A percentile compares a stretch with the other conserved stretches of the same genome.
phyloP scores from a whole-genome alignment of 164 flowering plant genomes.

The Macadamia integrifolia region DNA sequence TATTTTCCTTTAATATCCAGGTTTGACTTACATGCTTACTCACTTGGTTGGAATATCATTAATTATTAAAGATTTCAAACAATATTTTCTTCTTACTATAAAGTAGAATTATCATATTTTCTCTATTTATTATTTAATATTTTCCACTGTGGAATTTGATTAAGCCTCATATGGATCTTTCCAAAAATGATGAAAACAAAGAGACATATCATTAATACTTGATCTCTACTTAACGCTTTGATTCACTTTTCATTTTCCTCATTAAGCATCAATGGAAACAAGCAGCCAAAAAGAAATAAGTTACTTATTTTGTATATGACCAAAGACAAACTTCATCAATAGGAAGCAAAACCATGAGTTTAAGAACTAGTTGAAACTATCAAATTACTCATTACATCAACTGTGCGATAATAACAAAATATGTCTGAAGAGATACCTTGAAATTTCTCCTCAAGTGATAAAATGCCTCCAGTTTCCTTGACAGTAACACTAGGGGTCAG shows the following conservation, averaged over 20 bases:
- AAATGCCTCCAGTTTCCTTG: constrained; percentile 79
- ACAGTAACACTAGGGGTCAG: constrained; percentile 87
- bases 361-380: not conserved
- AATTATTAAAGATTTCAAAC: too few relatives aligned
- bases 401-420: not conserved
- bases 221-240: not conserved
- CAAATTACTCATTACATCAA: not conserved
- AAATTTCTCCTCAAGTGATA: constrained; percentile 93
- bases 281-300: not conserved
- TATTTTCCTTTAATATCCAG: too few relatives aligned
- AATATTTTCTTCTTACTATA: too few relatives aligned
- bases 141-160: too few relatives aligned
- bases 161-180: too few relatives aligned
- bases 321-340: not conserved
- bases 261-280: not conserved
- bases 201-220: not conserved
- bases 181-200: too few relatives aligned
- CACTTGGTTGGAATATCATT: too few relatives aligned
- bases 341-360: not conserved
- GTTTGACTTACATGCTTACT: too few relatives aligned
- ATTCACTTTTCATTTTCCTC: not conserved
- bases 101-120: too few relatives aligned
- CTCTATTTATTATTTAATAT: too few relatives aligned
- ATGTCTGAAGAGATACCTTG: constrained; percentile 46
- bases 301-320: too few relatives aligned